These are phyloP conservation scores for Aspergillus baeticus DNA, from an alignment of 495 filamentous ascomycete species.

Conservation along the genomic window DNA sequence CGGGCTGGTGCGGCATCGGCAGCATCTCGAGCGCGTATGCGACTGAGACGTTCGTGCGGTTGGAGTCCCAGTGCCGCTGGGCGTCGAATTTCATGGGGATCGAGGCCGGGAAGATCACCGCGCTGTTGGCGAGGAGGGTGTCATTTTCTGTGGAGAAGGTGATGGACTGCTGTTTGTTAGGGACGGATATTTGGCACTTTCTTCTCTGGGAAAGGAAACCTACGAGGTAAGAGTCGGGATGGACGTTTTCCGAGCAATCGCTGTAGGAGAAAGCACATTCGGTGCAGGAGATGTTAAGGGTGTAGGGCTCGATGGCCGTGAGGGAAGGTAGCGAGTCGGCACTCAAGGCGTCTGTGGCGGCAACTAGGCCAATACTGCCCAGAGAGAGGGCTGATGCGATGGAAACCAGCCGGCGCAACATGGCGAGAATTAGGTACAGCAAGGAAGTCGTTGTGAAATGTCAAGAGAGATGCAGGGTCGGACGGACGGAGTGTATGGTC, in stretches of 20 bases:
- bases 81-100: conserved; percentile 33
- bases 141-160: conserved; percentile 40
- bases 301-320: neutral
- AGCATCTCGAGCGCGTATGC: conserved; percentile 29
- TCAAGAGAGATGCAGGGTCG: too few relatives aligned
- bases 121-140: conserved; percentile 41
- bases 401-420: neutral
- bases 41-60: conserved; percentile 17
- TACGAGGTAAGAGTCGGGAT: conserved; percentile 1
- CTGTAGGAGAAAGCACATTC: conserved; percentile 2
- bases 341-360: neutral
- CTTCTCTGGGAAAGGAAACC: too few relatives aligned
- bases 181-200: too few relatives aligned
- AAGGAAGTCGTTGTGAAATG: neutral
- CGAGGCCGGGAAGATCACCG: conserved; percentile 42
- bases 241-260: neutral
- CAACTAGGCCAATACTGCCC: neutral
- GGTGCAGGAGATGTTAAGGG: neutral
- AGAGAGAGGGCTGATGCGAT: neutral
- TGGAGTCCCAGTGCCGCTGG: conserved; percentile 17
- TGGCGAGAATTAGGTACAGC: neutral
- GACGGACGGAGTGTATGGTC: too few relatives aligned
- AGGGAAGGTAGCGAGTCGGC: too few relatives aligned
- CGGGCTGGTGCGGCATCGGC: conserved; percentile 22
- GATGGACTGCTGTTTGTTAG: conserved; percentile 29